Percentiles rank a stretch among this genome's conserved stretches.
phyloP scores from a whole-genome alignment of 2,329 filamentous ascomycete species.

The Xylariaceae sp. region DNA sequence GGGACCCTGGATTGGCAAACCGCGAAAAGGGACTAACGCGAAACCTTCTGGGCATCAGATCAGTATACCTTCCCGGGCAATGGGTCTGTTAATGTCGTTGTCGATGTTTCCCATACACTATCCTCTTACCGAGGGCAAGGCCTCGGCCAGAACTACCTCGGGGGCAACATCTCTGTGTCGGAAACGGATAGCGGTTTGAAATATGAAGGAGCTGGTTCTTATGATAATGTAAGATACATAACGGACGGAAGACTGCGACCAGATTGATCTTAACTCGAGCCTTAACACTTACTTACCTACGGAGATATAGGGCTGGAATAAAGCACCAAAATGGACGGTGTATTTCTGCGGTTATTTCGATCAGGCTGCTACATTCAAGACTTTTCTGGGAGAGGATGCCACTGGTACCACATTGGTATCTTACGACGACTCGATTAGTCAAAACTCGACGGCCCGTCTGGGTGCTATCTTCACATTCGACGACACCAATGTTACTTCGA shows the following conservation, averaged over 20 bases:
- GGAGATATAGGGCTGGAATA: slow-evolving; percentile 53
- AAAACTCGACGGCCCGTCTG: slow-evolving; percentile 38
- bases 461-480: slow-evolving; percentile 54
- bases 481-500: slow-evolving; percentile 44
- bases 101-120: slow-evolving; percentile 64
- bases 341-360: slow-evolving; percentile 62
- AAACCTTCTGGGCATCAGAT: slow-evolving; percentile 25
- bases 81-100: slow-evolving; percentile 46
- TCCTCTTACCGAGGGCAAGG: slow-evolving; percentile 58
- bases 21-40: no score
- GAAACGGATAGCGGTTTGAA: slow-evolving; percentile 38
- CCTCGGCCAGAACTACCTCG: slow-evolving; percentile 58
- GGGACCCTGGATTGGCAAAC: no score
- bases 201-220: slow-evolving; percentile 59
- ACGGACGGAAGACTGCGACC: neutral
- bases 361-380: slow-evolving; percentile 39
- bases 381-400: slow-evolving; percentile 38
- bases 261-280: neutral
- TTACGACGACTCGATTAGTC: slow-evolving; percentile 30
- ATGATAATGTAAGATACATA: slow-evolving; percentile 50
- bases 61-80: slow-evolving; percentile 54
- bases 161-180: slow-evolving; percentile 54
- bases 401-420: slow-evolving; percentile 28
- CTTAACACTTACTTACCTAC: slow-evolving; percentile 3
- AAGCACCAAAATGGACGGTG: slow-evolving; percentile 58